Evolutionary conservation across 495 filamentous ascomycete species (phyloP).

Genomic region (Daldinia childiae): DNA sequence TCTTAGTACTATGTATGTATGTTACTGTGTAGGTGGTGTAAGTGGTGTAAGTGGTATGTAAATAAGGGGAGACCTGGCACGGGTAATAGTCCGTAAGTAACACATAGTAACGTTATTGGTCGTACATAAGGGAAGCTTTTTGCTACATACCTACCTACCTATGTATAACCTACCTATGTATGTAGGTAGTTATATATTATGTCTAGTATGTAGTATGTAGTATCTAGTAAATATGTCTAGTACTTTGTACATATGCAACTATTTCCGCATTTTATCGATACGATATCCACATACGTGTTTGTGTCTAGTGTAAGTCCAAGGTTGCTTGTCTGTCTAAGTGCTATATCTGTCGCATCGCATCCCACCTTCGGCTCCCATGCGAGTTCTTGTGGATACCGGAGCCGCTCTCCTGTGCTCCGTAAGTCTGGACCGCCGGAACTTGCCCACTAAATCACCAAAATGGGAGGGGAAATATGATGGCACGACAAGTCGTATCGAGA

Average conservation of each 20-base stretch:
- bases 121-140: background rate
- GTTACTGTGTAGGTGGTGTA: background rate
- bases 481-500: conserved; percentile 36
- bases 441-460: conserved; percentile 1
- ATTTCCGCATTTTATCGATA: conserved; percentile 6
- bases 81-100: conserved; percentile 12
- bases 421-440: conserved; percentile 27
- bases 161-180: background rate
- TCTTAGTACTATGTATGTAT: background rate
- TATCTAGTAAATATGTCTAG: background rate
- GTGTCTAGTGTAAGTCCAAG: background rate
- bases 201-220: too few relatives aligned
- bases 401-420: conserved; percentile 37
- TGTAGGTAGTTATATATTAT: too few relatives aligned
- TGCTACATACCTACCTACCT: background rate
- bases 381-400: conserved; percentile 31
- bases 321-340: background rate
- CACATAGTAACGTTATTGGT: background rate
- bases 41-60: background rate
- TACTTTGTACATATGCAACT: conserved; percentile 4
- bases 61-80: conserved; percentile 1
- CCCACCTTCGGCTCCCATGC: conserved; percentile 31
- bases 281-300: background rate
- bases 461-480: conserved; percentile 3
- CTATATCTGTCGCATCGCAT: conserved; percentile 28